These are phyloP conservation scores for Boletus sp. DNA, from an alignment of 768 basidiomycete species.

Conservation along the genomic window DNA sequence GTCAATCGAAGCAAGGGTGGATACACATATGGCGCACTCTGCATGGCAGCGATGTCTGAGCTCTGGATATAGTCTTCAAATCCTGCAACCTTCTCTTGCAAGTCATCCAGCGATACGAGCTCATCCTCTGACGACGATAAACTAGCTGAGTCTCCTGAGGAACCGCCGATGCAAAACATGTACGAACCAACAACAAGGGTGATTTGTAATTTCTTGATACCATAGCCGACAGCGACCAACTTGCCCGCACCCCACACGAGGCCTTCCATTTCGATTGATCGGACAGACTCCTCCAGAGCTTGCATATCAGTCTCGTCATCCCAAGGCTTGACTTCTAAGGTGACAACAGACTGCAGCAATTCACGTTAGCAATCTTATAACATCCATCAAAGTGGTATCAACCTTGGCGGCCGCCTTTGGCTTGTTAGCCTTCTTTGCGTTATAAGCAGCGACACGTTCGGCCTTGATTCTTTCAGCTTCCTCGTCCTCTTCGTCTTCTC, in stretches of 20 bases:
- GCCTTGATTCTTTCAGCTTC: constrained; percentile 88
- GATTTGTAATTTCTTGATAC: constrained; percentile 89
- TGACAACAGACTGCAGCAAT: constrained; percentile 87
- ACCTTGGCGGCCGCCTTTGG: constrained; percentile 88
- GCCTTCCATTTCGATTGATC: constrained; percentile 84
- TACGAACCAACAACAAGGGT: constrained; percentile 56
- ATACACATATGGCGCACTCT: constrained; percentile 50
- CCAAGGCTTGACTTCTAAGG: constrained; percentile 98
- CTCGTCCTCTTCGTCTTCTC: constrained; percentile 76
- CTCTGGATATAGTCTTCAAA: constrained; percentile 91
- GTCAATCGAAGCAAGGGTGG: not conserved
- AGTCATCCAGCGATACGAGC: constrained; percentile 86
- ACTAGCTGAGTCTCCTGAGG: not conserved
- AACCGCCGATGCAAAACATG: not conserved
- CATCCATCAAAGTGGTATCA: constrained; percentile 14
- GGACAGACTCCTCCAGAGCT: constrained; percentile 77
- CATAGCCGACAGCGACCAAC: constrained; percentile 89
- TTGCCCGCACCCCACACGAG: constrained; percentile 96
- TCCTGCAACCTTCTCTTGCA: constrained; percentile 87
- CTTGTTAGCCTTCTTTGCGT: constrained; percentile 90
- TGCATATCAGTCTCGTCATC: constrained; percentile 99
- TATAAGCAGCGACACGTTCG: constrained; percentile 91
- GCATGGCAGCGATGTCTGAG: constrained; percentile 90
- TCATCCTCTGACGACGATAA: constrained; percentile 74
- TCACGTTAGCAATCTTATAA: constrained; percentile 11